Conservation (phyloP, 75 land plant genomes). For the Ceratopteris richardii region DNA sequence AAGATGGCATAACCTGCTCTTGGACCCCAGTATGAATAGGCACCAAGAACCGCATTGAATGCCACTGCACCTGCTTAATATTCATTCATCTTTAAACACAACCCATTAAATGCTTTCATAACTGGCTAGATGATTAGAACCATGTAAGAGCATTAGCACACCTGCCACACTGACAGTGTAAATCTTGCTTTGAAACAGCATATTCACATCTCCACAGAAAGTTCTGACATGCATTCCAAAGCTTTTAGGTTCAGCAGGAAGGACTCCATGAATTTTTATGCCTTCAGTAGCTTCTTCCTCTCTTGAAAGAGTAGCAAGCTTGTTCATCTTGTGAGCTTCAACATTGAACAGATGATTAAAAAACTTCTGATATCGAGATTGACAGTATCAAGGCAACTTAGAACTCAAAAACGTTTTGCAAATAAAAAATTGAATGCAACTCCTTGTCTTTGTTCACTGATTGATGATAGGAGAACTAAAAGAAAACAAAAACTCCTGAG, state of each 20-base stretch:
- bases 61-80: slow-evolving; percentile 64
- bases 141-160: no score
- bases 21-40: slow-evolving; percentile 99
- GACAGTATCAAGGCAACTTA: no score
- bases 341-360: no score
- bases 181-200: slow-evolving; percentile 45
- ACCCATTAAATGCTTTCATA: neutral
- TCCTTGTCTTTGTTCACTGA: no score
- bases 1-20: slow-evolving; percentile 86
- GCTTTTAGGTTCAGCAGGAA: slow-evolving; percentile 5
- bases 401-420: no score
- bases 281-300: neutral
- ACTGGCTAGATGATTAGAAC: no score
- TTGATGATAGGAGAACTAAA: no score
- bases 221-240: slow-evolving; percentile 13
- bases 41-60: slow-evolving; percentile 90
- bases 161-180: slow-evolving; percentile 70
- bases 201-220: slow-evolving; percentile 47
- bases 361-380: no score
- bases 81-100: neutral
- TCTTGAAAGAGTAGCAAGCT: no score
- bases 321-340: neutral
- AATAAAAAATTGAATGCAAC: no score
- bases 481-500: no score
- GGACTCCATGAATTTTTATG: neutral